A percentile compares a stretch with the other conserved stretches of the same genome.
Conservation (phyloP, 2,329 filamentous ascomycete species). For the Lasiodiplodia sp. region DNA sequence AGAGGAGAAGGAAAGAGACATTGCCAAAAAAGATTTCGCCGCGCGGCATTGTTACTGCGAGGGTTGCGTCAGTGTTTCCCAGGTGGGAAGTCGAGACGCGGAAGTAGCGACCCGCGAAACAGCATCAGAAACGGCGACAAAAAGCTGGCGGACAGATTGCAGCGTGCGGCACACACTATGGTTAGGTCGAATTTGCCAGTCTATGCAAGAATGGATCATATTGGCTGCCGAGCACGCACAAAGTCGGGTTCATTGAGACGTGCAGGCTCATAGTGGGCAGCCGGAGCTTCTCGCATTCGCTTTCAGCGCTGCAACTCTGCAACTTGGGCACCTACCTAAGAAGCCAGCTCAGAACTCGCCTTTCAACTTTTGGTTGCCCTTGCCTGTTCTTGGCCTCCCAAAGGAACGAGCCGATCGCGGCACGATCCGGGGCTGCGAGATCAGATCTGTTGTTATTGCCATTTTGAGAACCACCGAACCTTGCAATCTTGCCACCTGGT, state of each 20-base stretch:
- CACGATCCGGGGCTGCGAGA: background rate
- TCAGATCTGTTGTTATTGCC: constrained; percentile 14
- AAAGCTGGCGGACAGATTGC: background rate
- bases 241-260: background rate
- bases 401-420: background rate
- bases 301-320: background rate
- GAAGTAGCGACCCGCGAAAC: background rate
- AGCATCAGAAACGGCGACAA: background rate
- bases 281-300: background rate
- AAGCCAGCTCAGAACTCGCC: background rate
- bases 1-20: constrained; percentile 14
- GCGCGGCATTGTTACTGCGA: background rate
- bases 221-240: background rate
- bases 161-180: background rate
- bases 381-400: background rate
- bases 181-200: background rate
- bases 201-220: background rate
- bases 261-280: background rate
- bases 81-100: background rate
- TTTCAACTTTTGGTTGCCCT: background rate
- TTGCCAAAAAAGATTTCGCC: background rate
- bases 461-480: background rate
- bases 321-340: background rate
- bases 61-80: background rate
- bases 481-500: background rate